These are phyloP conservation scores for Crithidia sp. DNA, from an alignment of 208 protist genomes.

Conservation along the genomic window DNA sequence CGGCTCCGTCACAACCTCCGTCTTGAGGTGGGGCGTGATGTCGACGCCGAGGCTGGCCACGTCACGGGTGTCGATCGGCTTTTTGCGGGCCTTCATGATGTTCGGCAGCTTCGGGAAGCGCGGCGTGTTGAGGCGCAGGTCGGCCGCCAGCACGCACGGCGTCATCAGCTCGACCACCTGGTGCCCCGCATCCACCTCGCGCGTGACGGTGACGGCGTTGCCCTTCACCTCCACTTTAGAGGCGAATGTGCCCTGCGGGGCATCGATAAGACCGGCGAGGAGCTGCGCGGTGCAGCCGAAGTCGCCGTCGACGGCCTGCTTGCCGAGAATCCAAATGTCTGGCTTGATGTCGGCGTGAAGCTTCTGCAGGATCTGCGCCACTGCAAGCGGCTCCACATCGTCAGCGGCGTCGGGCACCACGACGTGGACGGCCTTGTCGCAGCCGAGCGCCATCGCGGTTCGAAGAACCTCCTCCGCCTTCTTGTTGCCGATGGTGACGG, in stretches of 20 bases:
- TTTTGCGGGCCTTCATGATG: constrained; percentile 98
- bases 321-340: constrained; percentile 93
- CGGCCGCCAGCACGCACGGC: constrained; percentile 88
- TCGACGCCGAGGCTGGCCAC: constrained; percentile 86
- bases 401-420: constrained; percentile 67
- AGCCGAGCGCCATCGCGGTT: constrained; percentile 95
- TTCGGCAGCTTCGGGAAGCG: constrained; percentile 96
- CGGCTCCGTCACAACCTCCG: constrained; percentile 84
- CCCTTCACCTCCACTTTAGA: constrained; percentile 84
- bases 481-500: constrained; percentile 93
- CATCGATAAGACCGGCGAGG: constrained; percentile 92
- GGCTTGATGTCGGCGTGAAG: constrained; percentile 89
- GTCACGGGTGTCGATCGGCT: constrained; percentile 88
- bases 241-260: constrained; percentile 95
- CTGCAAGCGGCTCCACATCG: constrained; percentile 90
- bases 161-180: constrained; percentile 89
- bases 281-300: constrained; percentile 95
- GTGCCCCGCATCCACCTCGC: constrained; percentile 96
- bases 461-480: constrained; percentile 91
- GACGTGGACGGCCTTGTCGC: constrained; percentile 95
- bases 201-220: constrained; percentile 86
- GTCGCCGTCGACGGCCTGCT: constrained; percentile 98
- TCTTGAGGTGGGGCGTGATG: constrained; percentile 66
- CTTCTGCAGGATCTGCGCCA: constrained; percentile 94
- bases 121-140: constrained; percentile 96